phyloP scores from a whole-genome alignment of 805 yeast species.

The Teunomyces gatunensis region DNA sequence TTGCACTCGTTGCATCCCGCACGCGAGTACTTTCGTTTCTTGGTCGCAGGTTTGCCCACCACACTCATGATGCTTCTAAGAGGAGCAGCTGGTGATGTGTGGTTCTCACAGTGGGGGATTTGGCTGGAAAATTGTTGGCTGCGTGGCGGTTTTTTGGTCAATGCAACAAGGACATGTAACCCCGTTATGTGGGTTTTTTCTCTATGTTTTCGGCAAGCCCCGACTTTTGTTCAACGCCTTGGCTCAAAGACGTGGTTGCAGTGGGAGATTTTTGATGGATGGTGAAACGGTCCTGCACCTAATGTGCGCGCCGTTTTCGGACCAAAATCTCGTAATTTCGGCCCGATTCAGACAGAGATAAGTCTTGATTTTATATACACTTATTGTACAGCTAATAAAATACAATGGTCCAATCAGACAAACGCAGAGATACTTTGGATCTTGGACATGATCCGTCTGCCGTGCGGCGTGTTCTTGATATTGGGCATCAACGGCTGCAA shows the following conservation, averaged over 20 bases:
- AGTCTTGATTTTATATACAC: neutral
- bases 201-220: neutral
- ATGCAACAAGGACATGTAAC: no score
- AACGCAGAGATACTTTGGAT: constrained; percentile 22
- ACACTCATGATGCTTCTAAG: neutral
- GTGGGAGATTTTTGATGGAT: no score
- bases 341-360: no score
- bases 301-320: no score
- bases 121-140: neutral
- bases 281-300: no score
- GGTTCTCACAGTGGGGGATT: no score
- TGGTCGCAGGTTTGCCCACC: constrained; percentile 11
- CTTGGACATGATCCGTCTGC: constrained; percentile 85
- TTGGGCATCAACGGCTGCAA: constrained; percentile 75
- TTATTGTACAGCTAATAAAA: constrained; percentile 3
- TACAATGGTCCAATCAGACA: neutral
- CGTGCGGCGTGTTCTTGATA: constrained; percentile 89
- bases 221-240: no score
- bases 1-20: constrained; percentile 45
- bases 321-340: no score
- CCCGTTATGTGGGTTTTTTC: neutral
- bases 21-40: constrained; percentile 39
- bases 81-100: no score
- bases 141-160: neutral
- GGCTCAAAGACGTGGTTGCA: no score